phyloP scores from a whole-genome alignment of 805 yeast genomes.

The Schwanniomyces polymorphus region DNA sequence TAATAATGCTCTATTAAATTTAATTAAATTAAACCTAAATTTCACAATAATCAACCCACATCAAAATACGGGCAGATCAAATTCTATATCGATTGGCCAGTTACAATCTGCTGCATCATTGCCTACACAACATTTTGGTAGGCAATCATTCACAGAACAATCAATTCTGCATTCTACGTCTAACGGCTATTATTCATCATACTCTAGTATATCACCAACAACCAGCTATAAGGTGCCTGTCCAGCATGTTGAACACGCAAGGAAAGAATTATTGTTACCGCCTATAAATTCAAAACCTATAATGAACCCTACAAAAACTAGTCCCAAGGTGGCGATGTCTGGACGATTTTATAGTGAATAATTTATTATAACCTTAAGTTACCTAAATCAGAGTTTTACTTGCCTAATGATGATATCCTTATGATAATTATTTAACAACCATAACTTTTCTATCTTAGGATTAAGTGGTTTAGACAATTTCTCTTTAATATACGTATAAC shows the following conservation, averaged over 20 bases:
- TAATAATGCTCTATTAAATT: slow-evolving; percentile 8
- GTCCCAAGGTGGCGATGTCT: not conserved
- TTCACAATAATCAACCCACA: not conserved
- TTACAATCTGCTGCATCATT: slow-evolving; percentile 6
- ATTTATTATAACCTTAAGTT: not conserved
- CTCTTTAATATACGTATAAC: slow-evolving; percentile 12
- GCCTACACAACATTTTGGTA: not conserved
- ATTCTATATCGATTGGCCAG: slow-evolving; percentile 19
- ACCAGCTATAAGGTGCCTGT: slow-evolving; percentile 2
- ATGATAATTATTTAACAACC: slow-evolving; percentile 23
- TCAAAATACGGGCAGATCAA: slow-evolving; percentile 12
- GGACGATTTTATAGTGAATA: not conserved
- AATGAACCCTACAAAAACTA: not conserved
- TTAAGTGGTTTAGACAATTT: slow-evolving; percentile 7
- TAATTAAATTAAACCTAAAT: slow-evolving; percentile 1
- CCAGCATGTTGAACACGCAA: not conserved
- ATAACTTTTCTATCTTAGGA: slow-evolving; percentile 14
- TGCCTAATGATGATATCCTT: slow-evolving; percentile 14
- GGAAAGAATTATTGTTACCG: slow-evolving; percentile 10
- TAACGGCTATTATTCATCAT: slow-evolving; percentile 5
- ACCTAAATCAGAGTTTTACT: not conserved
- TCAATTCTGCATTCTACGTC: not conserved
- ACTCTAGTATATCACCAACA: slow-evolving; percentile 2
- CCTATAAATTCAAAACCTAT: slow-evolving; percentile 9
- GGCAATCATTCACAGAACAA: slow-evolving; percentile 1